Evolutionary conservation across 768 basidiomycete genomes (phyloP), one percentile per base, ranked within the genome.

Genomic region (Termitomyces sp.): DNA sequence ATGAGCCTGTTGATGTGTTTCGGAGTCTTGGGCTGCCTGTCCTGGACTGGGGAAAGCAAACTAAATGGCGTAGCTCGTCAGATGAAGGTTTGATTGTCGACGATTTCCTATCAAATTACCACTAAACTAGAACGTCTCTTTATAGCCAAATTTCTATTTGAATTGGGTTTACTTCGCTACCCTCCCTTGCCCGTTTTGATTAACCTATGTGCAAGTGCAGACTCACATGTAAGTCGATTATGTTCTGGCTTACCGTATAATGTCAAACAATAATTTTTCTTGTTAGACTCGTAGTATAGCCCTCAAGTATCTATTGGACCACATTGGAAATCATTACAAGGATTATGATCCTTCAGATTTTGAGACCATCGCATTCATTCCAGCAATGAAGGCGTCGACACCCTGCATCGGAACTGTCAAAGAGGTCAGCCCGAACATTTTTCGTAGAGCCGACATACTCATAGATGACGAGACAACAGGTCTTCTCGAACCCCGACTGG

Each of bases 301-400:
- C 0, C 75, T 98, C 55, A 84, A 85, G 56, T 98, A 96, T 72
- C 78, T 98, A 33, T 71, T 95, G 46, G 86, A 92, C 51, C 88
- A 95, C 64, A 76, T 87, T 29, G 67, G 75, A 8, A 76, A 73
- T 0, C 80, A 81, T 56, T 95, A 90, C 65, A 66, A 70, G 1
- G 73, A 81, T 41, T 89, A 90, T 61, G 74, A 81, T 45, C 77
- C 83, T n/a, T 67, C 73, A 15, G 65, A 77, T 13, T 89, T 84
- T 61, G 71, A 75, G 4, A 73, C 84, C 26, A 66, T 89, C 9
- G 75, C 88, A 0, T 99, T 91, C 72, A 82, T 99, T 46, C 96
- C 96, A 1, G 85, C 93, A 3, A 64, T 83, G 3, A 75, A 80
- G 18, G 75, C 78, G 5, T 74, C 77, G 16, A 79, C 78, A n/a